These are phyloP conservation scores for Diaporthe batatas DNA, from an alignment of 2,329 filamentous ascomycete species.

Conservation along the genomic window DNA sequence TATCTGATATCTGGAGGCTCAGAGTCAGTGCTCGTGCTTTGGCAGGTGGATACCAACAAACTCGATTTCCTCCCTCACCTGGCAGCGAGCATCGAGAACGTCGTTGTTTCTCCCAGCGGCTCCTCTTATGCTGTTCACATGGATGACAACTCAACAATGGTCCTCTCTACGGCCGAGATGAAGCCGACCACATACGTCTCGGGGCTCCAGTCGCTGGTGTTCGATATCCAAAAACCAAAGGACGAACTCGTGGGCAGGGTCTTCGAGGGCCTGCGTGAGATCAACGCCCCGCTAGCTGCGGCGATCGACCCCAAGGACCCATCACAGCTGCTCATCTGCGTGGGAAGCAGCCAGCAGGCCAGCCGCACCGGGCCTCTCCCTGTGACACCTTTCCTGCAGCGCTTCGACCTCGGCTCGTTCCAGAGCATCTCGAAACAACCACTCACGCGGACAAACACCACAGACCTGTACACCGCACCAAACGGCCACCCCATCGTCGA, in stretches of 20 bases:
- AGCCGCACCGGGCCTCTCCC: conserved; percentile 63
- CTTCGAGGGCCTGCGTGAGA: conserved; percentile 59
- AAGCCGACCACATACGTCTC: conserved; percentile 86
- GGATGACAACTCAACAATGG: conserved; percentile 92
- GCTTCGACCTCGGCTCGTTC: conserved; percentile 85
- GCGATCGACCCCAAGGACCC: conserved; percentile 72
- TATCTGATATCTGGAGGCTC: conserved; percentile 94
- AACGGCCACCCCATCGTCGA: conserved; percentile 80
- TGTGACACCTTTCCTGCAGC: conserved; percentile 77
- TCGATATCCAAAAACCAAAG: conserved; percentile 64
- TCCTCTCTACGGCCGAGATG: conserved; percentile 90
- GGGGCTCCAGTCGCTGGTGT: conserved; percentile 78
- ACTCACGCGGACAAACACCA: conserved; percentile 87
- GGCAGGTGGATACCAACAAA: conserved; percentile 91
- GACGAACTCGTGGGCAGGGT: conserved; percentile 67
- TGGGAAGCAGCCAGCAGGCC: conserved; percentile 72
- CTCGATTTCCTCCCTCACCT: conserved; percentile 91
- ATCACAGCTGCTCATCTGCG: conserved; percentile 76
- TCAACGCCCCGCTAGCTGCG: conserved; percentile 68
- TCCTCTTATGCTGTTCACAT: conserved; percentile 87
- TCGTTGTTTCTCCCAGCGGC: conserved; percentile 84
- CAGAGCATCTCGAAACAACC: conserved; percentile 89
- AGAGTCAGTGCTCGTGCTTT: conserved; percentile 90
- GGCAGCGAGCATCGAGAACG: conserved; percentile 84
- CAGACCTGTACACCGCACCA: conserved; percentile 81